These are phyloP conservation scores for Myochromella boudieri DNA, from an alignment of 768 basidiomycete genomes.

Conservation along the genomic window DNA sequence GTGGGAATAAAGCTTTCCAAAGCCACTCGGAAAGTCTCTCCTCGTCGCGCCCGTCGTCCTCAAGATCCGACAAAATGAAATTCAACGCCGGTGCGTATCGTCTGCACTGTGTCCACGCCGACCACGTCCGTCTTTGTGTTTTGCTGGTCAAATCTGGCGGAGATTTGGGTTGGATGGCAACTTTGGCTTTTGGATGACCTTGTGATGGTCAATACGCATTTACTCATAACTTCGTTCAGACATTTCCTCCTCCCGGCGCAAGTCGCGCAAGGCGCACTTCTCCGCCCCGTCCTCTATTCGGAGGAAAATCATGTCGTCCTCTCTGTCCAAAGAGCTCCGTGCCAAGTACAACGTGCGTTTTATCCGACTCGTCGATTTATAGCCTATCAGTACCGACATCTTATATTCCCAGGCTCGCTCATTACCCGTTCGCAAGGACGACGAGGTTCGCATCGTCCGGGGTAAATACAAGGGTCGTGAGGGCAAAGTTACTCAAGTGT, in stretches of 20 bases:
- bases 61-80: constrained; percentile 71
- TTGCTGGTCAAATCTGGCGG: constrained; percentile 23
- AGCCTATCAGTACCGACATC: no score
- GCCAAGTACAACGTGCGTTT: constrained; percentile 82
- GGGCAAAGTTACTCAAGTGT: constrained; percentile 97
- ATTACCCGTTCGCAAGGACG: constrained; percentile 94
- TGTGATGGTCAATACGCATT: constrained; percentile 18
- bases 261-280: constrained; percentile 98
- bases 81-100: constrained; percentile 74
- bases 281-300: constrained; percentile 91
- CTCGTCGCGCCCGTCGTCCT: constrained; percentile 57
- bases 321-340: constrained; percentile 93
- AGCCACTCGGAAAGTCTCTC: constrained; percentile 28
- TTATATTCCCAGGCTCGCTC: constrained; percentile 68
- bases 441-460: constrained; percentile 95
- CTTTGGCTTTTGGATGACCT: constrained; percentile 41
- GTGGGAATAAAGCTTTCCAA: constrained; percentile 34
- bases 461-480: constrained; percentile 99
- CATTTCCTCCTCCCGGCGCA: constrained; percentile 92
- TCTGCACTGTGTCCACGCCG: constrained; percentile 21
- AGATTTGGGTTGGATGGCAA: constrained; percentile 56
- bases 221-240: constrained; percentile 50
- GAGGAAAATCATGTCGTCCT: constrained; percentile 97
- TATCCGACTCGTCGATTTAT: no score
- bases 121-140: constrained; percentile 22